A percentile compares a stretch with the other conserved stretches of the same genome.
Evolutionary conservation across 352 stramenopile genomes (phyloP).

Genomic region (Blastocystis sp.): DNA sequence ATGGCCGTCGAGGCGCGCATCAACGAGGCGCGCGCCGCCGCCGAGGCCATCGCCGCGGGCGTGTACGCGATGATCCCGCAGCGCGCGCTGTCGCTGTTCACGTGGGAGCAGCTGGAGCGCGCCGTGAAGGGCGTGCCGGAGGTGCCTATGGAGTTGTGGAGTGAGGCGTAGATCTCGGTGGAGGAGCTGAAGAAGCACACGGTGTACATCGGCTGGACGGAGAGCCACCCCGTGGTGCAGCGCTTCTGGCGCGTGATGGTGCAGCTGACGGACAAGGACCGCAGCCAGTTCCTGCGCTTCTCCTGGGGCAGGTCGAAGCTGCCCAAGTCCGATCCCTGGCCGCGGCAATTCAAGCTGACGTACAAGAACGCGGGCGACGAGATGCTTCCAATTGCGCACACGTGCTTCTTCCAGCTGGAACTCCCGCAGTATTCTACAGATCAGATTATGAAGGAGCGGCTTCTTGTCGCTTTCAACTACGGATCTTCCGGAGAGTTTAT

Average conservation of each 20-base stretch:
- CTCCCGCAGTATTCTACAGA: conserved; percentile 81
- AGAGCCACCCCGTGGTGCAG: conserved; percentile 73
- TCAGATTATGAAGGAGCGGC: conserved; percentile 77
- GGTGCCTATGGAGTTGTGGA: conserved; percentile 68
- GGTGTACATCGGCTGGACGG: conserved; percentile 73
- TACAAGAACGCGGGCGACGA: conserved; percentile 74
- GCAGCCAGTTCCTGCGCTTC: conserved; percentile 78
- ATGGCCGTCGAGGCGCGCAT: conserved; percentile 72
- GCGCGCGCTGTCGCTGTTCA: conserved; percentile 74
- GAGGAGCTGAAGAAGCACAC: conserved; percentile 74
- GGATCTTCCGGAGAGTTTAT: conserved; percentile 64
- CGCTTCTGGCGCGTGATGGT: conserved; percentile 75
- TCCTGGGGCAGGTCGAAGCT: conserved; percentile 85
- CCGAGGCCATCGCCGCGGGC: conserved; percentile 71
- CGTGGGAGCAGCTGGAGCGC: conserved; percentile 75
- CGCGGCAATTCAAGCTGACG: conserved; percentile 85
- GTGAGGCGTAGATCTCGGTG: conserved; percentile 72
- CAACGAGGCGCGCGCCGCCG: conserved; percentile 73
- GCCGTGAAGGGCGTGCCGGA: conserved; percentile 74
- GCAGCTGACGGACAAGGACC: conserved; percentile 73
- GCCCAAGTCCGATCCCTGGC: conserved; percentile 78
- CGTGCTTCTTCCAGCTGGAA: conserved; percentile 86
- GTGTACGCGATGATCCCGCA: conserved; percentile 73
- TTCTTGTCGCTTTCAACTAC: conserved; percentile 79
- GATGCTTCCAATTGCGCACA: conserved; percentile 84